Percentiles rank a stretch among this genome's conserved stretches.
phyloP scores from a whole-genome alignment of 73 alveolate species.

The Tetrahymena malaccensis region DNA sequence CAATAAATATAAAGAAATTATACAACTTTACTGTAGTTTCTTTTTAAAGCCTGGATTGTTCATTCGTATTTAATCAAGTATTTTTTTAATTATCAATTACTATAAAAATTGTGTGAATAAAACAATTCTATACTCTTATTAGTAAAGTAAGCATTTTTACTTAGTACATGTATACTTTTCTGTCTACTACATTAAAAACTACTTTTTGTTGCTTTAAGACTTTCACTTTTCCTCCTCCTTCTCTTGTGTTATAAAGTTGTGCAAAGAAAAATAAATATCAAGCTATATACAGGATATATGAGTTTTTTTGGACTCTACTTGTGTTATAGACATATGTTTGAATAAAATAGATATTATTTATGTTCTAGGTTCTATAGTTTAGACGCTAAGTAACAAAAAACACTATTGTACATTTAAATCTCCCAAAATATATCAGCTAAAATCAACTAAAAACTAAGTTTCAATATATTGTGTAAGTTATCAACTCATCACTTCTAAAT shows the following conservation, averaged over 20 bases:
- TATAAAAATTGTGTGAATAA: not conserved
- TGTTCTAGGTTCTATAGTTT: too few species aligned
- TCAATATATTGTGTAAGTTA: not conserved
- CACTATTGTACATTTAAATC: too few species aligned
- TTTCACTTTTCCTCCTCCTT: not conserved
- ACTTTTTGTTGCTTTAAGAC: not conserved
- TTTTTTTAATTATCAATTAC: not conserved
- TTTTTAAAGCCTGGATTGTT: not conserved
- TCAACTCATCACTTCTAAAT: not conserved
- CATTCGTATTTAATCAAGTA: not conserved
- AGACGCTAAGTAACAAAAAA: too few species aligned
- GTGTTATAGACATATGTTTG: too few species aligned
- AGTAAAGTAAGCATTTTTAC: not conserved
- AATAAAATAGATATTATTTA: too few species aligned
- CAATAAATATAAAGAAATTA: too few species aligned
- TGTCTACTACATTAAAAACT: not conserved
- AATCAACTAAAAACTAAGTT: not conserved
- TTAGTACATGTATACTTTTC: not conserved
- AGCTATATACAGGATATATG: not conserved
- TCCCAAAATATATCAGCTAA: too few species aligned
- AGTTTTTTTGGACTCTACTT: not conserved
- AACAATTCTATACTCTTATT: not conserved
- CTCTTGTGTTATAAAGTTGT: not conserved
- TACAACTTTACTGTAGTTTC: not conserved
- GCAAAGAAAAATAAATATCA: not conserved